Conservation (phyloP, 768 basidiomycete genomes). For the Roridomyces roridus region DNA sequence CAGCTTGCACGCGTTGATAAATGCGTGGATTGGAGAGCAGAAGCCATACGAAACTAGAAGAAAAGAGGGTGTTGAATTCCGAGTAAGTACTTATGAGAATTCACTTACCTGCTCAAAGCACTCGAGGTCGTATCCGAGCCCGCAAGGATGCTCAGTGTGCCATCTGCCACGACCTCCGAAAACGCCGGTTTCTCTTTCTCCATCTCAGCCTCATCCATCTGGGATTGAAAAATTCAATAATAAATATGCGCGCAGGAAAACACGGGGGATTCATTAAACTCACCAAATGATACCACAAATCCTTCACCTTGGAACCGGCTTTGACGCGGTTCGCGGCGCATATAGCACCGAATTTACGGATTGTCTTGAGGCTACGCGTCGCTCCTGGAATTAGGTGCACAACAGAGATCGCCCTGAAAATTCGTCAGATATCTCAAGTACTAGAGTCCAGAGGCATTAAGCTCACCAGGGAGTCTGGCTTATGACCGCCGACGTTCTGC, state of each 20-base stretch:
- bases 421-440: too few species aligned
- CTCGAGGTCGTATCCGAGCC: slow-evolving; percentile 50
- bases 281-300: slow-evolving; percentile 50
- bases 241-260: too few species aligned
- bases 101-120: slow-evolving; percentile 27
- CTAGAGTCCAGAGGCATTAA: too few species aligned
- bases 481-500: slow-evolving; percentile 39
- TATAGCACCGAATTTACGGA: slow-evolving; percentile 10
- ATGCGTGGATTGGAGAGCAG: slow-evolving; percentile 38
- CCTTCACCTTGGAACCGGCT: slow-evolving; percentile 38
- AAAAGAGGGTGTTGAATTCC: not conserved
- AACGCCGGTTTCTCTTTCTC: slow-evolving; percentile 38
- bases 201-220: slow-evolving; percentile 49
- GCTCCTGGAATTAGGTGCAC: slow-evolving; percentile 8
- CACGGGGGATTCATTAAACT: slow-evolving; percentile 26
- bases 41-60: slow-evolving; percentile 36
- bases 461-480: slow-evolving; percentile 37
- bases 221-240: too few species aligned
- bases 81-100: too few species aligned
- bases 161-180: slow-evolving; percentile 44
- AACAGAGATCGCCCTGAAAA: not conserved
- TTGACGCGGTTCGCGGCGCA: slow-evolving; percentile 18
- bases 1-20: slow-evolving; percentile 39
- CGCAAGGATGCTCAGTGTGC: slow-evolving; percentile 43
- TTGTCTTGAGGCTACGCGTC: not conserved